Evolutionary conservation across 108 stramenopile genomes (phyloP).

Genomic region (Nitzschia sp.): DNA sequence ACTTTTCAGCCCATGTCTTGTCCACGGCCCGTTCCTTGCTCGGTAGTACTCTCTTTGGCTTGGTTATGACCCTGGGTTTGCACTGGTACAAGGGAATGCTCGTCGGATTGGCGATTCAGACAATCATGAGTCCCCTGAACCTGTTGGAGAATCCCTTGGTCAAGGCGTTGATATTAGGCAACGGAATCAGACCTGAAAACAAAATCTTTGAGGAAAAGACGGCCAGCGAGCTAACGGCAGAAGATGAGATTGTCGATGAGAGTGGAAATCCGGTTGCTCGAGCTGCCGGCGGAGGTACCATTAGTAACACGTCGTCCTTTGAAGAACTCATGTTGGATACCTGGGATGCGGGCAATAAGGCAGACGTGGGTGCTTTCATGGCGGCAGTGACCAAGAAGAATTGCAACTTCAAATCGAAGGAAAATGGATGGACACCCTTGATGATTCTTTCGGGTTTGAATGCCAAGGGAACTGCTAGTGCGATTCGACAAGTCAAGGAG

Average conservation of each 20-base stretch:
- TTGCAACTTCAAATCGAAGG: constrained; percentile 74
- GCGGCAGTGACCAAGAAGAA: constrained; percentile 62
- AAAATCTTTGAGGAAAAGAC: constrained; percentile 79
- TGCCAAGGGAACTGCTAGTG: constrained; percentile 48
- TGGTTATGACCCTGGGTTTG: constrained; percentile 80
- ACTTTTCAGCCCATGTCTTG: constrained; percentile 51
- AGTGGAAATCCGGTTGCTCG: constrained; percentile 62
- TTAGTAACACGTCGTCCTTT: constrained; percentile 37
- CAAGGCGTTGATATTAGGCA: constrained; percentile 54
- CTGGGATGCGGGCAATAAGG: constrained; percentile 84
- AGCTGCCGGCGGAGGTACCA: constrained; percentile 16
- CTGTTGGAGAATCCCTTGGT: constrained; percentile 72
- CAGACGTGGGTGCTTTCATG: constrained; percentile 71
- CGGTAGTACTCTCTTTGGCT: constrained; percentile 74
- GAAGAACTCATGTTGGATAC: constrained; percentile 85
- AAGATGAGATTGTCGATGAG: constrained; percentile 70
- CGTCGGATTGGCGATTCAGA: constrained; percentile 86
- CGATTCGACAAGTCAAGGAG: constrained; percentile 59
- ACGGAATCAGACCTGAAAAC: constrained; percentile 56
- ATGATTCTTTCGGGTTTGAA: constrained; percentile 82
- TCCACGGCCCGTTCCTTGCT: constrained; percentile 58
- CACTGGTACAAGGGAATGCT: constrained; percentile 90
- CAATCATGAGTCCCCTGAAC: constrained; percentile 84
- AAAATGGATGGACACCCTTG: constrained; percentile 84
- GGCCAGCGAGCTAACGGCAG: constrained; percentile 56